A percentile compares a stretch with the other conserved stretches of the same genome.
Evolutionary conservation across 257 asterid genomes (phyloP).

Genomic region (Anisodus tanguticus): DNA sequence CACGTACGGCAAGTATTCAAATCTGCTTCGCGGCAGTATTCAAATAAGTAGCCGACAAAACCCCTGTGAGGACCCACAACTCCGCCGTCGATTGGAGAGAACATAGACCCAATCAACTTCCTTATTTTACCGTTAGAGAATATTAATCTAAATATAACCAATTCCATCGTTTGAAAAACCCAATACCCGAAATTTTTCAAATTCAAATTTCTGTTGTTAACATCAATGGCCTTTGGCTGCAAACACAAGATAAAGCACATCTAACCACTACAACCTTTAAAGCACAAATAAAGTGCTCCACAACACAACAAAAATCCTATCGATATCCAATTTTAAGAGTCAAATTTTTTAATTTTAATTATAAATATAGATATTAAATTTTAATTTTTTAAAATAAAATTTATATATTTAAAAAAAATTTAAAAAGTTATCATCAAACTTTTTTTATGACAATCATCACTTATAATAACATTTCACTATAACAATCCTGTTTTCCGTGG

Average conservation of each 20-base stretch:
- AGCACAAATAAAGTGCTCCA: not conserved
- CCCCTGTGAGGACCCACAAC: not conserved
- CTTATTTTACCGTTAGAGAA: conserved; percentile 39
- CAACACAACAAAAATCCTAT: not conserved
- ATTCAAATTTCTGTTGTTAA: conserved; percentile 66
- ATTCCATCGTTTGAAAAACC: conserved; percentile 25
- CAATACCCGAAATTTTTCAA: conserved; percentile 69
- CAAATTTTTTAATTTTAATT: too few species aligned
- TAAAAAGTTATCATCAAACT: too few species aligned
- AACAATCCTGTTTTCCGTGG: too few species aligned
- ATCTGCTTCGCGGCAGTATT: not conserved
- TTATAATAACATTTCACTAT: too few species aligned
- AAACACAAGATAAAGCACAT: conserved; percentile 40
- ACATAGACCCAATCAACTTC: not conserved
- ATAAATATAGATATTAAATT: too few species aligned
- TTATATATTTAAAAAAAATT: too few species aligned
- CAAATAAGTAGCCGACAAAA: conserved; percentile 17
- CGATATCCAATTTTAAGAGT: too few species aligned
- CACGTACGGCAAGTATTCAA: not conserved
- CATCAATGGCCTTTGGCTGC: conserved; percentile 36
- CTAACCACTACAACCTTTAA: conserved; percentile 30
- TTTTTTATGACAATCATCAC: too few species aligned
- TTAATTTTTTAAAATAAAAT: too few species aligned
- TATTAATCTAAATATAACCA: not conserved
- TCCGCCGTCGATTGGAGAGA: not conserved